Evolutionary conservation across 164 flowering plant species (phyloP).

Genomic region (Taxillus chinensis): DNA sequence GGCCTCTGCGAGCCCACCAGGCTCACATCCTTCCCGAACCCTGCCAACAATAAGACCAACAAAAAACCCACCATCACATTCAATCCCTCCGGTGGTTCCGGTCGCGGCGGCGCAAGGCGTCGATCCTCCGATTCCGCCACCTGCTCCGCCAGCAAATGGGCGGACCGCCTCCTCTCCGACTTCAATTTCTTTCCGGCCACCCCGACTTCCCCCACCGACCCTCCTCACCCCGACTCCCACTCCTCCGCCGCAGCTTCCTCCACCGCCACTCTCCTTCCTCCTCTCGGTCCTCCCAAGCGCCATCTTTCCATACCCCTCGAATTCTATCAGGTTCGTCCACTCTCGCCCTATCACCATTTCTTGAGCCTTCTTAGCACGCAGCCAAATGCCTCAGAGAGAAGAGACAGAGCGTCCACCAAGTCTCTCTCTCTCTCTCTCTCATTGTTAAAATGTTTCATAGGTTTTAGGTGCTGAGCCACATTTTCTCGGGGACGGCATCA

Average conservation of each 20-base stretch:
- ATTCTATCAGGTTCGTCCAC: constrained; percentile 47
- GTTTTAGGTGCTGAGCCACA: constrained; percentile 76
- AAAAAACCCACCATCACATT: constrained; percentile 9
- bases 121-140: constrained; percentile 12
- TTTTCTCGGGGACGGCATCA: constrained; percentile 80
- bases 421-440: constrained; percentile 1
- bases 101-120: not conserved
- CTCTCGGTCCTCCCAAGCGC: constrained; percentile 43
- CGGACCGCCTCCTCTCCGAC: constrained; percentile 86
- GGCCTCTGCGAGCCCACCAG: constrained; percentile 15
- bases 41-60: not conserved
- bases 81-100: constrained; percentile 1
- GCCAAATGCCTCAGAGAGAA: too few relatives aligned
- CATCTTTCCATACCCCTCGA: constrained; percentile 64
- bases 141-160: constrained; percentile 81
- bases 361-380: too few relatives aligned
- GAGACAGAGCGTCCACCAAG: not conserved
- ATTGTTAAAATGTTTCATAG: constrained; percentile 3
- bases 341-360: too few relatives aligned
- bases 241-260: constrained; percentile 9
- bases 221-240: constrained; percentile 14
- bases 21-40: constrained; percentile 2
- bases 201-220: constrained; percentile 39
- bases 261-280: constrained; percentile 23
- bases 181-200: constrained; percentile 14